Evolutionary conservation across 2,329 filamentous ascomycete genomes (phyloP).

Genomic region (Diplodia mutila): DNA sequence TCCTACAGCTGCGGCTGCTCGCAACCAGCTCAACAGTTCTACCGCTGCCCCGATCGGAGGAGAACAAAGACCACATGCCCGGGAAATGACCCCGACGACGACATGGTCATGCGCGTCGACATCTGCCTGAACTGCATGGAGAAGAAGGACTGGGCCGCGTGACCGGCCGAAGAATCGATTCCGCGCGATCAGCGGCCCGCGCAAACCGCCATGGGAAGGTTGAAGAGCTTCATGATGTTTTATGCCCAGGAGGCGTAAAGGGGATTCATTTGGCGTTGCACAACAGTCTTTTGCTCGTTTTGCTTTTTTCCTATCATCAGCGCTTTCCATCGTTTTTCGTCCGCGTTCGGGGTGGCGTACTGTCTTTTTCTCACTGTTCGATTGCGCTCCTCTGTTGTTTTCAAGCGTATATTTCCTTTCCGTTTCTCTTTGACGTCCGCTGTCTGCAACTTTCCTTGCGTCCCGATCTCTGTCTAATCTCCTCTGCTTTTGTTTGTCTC

Average conservation of each 20-base stretch:
- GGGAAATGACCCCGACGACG: background rate
- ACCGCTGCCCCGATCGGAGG: background rate
- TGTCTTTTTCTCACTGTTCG: background rate
- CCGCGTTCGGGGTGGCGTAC: background rate
- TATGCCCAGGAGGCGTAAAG: background rate
- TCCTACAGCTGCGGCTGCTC: background rate
- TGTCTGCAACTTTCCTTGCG: background rate
- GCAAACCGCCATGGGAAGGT: background rate
- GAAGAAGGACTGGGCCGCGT: background rate
- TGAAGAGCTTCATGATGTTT: background rate
- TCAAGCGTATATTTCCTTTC: background rate
- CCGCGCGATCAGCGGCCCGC: too few relatives aligned
- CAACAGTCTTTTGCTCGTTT: background rate
- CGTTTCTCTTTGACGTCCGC: background rate
- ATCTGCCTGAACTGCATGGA: slow-evolving; percentile 6
- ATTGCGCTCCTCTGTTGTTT: background rate
- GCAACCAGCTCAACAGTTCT: background rate
- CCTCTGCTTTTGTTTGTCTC: background rate
- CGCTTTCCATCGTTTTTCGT: background rate
- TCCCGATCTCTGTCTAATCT: background rate
- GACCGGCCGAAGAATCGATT: background rate
- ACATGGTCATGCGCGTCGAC: background rate
- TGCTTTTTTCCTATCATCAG: background rate
- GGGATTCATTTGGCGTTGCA: background rate
- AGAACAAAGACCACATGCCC: background rate